Conservation (phyloP, 1,284 basidiomycete genomes). For the Somion occarium region DNA sequence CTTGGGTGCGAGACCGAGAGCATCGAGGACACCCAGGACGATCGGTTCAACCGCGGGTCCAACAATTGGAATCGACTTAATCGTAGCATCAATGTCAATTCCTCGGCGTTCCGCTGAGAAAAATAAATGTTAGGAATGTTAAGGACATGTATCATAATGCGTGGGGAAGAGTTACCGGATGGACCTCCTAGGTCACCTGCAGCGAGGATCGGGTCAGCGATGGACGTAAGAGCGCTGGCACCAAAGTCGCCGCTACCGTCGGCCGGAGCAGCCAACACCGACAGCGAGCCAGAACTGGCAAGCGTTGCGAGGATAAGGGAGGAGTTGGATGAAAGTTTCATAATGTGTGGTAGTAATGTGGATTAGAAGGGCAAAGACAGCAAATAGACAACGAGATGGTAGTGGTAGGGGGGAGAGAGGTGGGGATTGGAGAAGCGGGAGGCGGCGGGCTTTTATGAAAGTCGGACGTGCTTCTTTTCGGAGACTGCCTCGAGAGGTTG, state of each 20-base stretch:
- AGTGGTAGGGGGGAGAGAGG: constrained; percentile 18
- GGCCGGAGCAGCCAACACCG: constrained; percentile 23
- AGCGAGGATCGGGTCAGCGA: background rate
- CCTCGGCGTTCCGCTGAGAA: background rate
- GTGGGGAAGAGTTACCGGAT: background rate
- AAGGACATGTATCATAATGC: too few species aligned
- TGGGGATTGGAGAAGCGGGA: constrained; percentile 2
- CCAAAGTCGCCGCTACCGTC: constrained; percentile 11
- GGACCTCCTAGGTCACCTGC: background rate
- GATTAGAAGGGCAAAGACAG: constrained; percentile 18
- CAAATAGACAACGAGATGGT: constrained; percentile 18
- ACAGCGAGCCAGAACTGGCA: constrained; percentile 26
- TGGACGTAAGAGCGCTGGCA: background rate
- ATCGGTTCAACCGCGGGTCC: background rate
- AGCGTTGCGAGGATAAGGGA: constrained; percentile 33
- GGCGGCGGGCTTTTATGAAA: constrained; percentile 14
- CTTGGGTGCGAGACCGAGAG: constrained; percentile 8
- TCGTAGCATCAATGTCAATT: background rate
- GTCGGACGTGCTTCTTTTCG: background rate
- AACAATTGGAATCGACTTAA: background rate
- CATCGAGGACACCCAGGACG: background rate
- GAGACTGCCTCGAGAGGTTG: constrained; percentile 7
- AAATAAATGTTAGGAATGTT: too few species aligned
- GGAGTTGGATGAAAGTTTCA: constrained; percentile 34
- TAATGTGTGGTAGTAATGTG: constrained; percentile 25